These are phyloP conservation scores for Fusarium penzigii DNA, from an alignment of 2,329 filamentous ascomycete species.

Conservation along the genomic window DNA sequence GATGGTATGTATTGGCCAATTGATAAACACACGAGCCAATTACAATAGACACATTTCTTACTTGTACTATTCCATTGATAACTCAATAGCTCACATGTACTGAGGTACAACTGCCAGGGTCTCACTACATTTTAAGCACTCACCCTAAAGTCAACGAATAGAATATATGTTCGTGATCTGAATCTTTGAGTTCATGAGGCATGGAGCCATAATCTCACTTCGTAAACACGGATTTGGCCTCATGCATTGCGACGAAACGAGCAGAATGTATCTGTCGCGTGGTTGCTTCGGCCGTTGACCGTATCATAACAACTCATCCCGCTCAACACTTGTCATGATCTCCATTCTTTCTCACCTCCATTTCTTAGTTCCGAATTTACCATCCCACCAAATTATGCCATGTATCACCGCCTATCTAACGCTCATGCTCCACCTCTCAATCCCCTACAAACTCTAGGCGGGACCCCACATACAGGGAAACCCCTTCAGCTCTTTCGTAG, in stretches of 20 bases:
- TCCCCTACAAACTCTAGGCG: conserved; percentile 22
- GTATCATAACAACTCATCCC: conserved; percentile 1
- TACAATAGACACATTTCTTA: too few species aligned
- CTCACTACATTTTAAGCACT: neutral
- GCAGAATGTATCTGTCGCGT: neutral
- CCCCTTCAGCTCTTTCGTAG: conserved; percentile 24
- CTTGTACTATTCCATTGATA: too few species aligned
- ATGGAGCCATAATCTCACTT: too few species aligned
- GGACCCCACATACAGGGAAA: conserved; percentile 29
- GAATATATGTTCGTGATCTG: neutral
- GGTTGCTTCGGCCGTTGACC: neutral
- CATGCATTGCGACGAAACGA: too few species aligned
- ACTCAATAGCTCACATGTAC: neutral
- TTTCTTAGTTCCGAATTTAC: neutral
- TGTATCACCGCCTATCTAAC: conserved; percentile 24
- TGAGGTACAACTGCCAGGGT: neutral
- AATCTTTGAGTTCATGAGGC: neutral
- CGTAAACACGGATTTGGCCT: too few species aligned
- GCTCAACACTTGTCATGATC: neutral
- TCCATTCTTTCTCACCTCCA: neutral
- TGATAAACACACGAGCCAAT: too few species aligned
- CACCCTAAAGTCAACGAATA: neutral
- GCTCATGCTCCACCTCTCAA: conserved; percentile 18
- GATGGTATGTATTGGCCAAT: too few species aligned
- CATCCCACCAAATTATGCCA: conserved; percentile 22